Conservation (phyloP, 1,284 basidiomycete species). For the Microbotryum silenes-acaulis region DNA sequence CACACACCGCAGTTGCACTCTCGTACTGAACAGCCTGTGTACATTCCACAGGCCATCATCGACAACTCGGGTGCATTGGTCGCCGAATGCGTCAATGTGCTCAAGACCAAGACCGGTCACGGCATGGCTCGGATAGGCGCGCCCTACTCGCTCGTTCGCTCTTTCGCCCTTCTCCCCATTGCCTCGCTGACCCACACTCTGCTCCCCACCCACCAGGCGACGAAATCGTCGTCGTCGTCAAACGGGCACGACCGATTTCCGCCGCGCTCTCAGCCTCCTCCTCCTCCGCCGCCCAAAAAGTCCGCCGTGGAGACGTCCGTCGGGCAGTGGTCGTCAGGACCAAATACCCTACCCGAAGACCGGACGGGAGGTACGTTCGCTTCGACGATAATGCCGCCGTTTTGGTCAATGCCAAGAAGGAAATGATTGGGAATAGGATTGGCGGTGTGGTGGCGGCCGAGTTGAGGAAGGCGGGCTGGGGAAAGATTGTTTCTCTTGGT, state of each 20-base stretch:
- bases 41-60: constrained; percentile 52
- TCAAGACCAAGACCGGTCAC: constrained; percentile 79
- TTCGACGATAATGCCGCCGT: constrained; percentile 99
- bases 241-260: constrained; percentile 74
- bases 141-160: constrained; percentile 20
- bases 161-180: neutral
- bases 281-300: constrained; percentile 47
- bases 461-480: constrained; percentile 84
- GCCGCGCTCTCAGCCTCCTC: constrained; percentile 47
- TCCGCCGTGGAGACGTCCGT: constrained; percentile 84
- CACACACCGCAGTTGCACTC: constrained; percentile 14
- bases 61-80: constrained; percentile 97
- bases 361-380: constrained; percentile 77
- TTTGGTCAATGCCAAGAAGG: constrained; percentile 89
- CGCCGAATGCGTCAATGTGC: constrained; percentile 92
- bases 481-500: constrained; percentile 84
- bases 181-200: no score
- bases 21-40: constrained; percentile 1
- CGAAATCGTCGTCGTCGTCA: constrained; percentile 94
- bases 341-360: constrained; percentile 66
- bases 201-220: constrained; percentile 53
- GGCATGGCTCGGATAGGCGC: constrained; percentile 60
- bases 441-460: constrained; percentile 89
- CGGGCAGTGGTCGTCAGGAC: constrained; percentile 92
- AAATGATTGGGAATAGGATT: constrained; percentile 92